phyloP scores from a whole-genome alignment of 163 green algal species.

The Coccomyxa subellipsoidea region DNA sequence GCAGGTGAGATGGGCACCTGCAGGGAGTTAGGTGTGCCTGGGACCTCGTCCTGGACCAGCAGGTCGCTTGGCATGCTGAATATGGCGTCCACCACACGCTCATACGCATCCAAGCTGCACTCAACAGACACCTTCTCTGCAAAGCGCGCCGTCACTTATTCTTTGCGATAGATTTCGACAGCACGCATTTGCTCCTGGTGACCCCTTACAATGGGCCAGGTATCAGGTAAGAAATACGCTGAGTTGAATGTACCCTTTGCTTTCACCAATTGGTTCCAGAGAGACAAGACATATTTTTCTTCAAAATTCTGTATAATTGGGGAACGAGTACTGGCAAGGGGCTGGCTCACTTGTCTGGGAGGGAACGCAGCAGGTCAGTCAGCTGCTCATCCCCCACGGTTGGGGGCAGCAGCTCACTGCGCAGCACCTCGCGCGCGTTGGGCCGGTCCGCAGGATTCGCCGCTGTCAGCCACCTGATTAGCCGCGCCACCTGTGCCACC shows the following conservation, averaged over 20 bases:
- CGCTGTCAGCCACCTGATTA: slow-evolving; percentile 72
- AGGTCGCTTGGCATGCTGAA: slow-evolving; percentile 47
- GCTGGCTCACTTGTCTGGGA: slow-evolving; percentile 64
- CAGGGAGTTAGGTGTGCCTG: slow-evolving; percentile 26
- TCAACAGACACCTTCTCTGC: too few relatives aligned
- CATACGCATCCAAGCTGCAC: slow-evolving; percentile 24
- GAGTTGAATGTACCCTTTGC: not conserved
- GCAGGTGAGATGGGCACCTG: slow-evolving; percentile 19
- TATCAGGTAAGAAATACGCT: not conserved
- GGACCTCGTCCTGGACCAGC: slow-evolving; percentile 9
- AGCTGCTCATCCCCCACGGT: slow-evolving; percentile 80
- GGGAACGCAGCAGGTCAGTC: slow-evolving; percentile 76
- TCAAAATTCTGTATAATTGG: too few relatives aligned
- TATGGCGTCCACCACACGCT: slow-evolving; percentile 71
- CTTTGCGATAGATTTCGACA: too few relatives aligned
- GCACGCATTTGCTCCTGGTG: too few relatives aligned
- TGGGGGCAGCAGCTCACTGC: slow-evolving; percentile 74
- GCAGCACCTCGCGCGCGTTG: slow-evolving; percentile 67
- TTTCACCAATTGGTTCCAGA: too few relatives aligned
- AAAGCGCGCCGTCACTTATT: too few relatives aligned
- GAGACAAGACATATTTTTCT: too few relatives aligned
- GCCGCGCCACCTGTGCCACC: slow-evolving; percentile 26
- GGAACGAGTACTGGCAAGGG: too few relatives aligned
- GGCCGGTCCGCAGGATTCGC: slow-evolving; percentile 71
- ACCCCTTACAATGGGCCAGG: too few relatives aligned